These are phyloP conservation scores for Rhodotorula graminis DNA, from an alignment of 768 basidiomycete genomes.

Conservation along the genomic window DNA sequence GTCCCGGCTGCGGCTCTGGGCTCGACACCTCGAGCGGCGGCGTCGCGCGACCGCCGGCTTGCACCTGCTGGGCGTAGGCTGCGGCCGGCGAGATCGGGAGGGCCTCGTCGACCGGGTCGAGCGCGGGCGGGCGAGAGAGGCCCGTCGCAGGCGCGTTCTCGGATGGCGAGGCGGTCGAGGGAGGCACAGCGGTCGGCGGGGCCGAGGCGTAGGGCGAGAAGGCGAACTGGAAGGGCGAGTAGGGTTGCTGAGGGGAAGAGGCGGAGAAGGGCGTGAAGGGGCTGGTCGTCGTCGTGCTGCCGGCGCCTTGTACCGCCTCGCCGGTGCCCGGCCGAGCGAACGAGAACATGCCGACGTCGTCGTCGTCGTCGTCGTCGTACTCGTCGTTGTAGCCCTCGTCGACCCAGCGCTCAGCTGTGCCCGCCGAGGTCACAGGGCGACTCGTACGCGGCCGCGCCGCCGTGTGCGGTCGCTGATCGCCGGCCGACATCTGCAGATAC, in stretches of 20 bases:
- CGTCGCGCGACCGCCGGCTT: neutral
- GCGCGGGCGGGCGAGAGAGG: neutral
- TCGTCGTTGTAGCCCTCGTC: neutral
- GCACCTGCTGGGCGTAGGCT: slow-evolving; percentile 12
- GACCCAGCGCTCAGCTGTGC: neutral
- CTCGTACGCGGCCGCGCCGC: slow-evolving; percentile 4
- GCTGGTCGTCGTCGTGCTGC: neutral
- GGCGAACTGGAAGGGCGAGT: slow-evolving; percentile 18
- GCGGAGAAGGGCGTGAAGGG: neutral
- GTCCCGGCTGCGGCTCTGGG: neutral
- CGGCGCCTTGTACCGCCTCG: neutral
- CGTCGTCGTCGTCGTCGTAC: slow-evolving; percentile 14
- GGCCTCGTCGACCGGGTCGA: neutral
- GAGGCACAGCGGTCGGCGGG: slow-evolving; percentile 2
- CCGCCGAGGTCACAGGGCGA: neutral
- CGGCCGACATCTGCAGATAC: neutral
- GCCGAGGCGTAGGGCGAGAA: neutral
- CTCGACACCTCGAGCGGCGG: neutral
- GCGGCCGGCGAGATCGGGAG: slow-evolving; percentile 21
- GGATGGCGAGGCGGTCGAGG: neutral
- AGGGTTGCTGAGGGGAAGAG: neutral
- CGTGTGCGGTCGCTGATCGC: neutral
- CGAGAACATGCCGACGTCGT: slow-evolving; percentile 37
- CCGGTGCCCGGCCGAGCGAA: slow-evolving; percentile 9
- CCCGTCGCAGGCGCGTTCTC: neutral